Base-by-base conservation (phyloP, 2,329 filamentous ascomycete genomes). In the Didymella pomorum region DNA sequence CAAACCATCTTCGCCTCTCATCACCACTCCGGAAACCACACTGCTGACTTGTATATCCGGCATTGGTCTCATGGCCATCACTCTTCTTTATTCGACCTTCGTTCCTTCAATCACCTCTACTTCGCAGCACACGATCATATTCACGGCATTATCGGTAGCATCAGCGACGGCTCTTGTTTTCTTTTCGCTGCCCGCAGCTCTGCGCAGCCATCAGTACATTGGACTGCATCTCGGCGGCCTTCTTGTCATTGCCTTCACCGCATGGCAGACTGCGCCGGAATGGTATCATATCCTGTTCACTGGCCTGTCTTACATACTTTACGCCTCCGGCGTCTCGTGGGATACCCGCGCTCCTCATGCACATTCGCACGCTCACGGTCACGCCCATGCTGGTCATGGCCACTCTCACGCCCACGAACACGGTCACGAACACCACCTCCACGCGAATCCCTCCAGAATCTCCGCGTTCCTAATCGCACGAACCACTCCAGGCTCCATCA, bases 391-490 rank as follows among this genome's bases (percentile, higher is more conserved):
- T 7, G 72, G 74, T 37, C 72, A 74, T 43, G 61, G 72, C 23
- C 73, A 76, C 3, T 7, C 23, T 25, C 23, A 25, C 51, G 46
- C 65, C 31, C 70, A 71, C 48, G 62, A 67, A 41, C 67, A 71
- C 44, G 51, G 66, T 21, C 68, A 71, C 37, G 71, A 72, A 21
- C 71, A 75, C 52, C 75, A 76, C 55, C 67, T 77, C 4, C 78
- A 80, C 56, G 78, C 77, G 11, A 78, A 83, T 45, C 83, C 86
- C 39, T 96, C 92, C 0, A 81, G 79, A 45, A 81, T 96, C 37
- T 96, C 94, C 0, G 85, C 83, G 14, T 84, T 89, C 54, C 76
- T 98, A 3, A 81, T 98, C n/a, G 83, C 84, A 0, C 83, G 86
- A 53, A 89, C 88, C 11, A 84, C 89, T 47, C 82, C 83, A 25